Percentiles rank a stretch among this genome's conserved stretches.
phyloP scores from a whole-genome alignment of 148 eudicot genomes.

The Camellia japonica region DNA sequence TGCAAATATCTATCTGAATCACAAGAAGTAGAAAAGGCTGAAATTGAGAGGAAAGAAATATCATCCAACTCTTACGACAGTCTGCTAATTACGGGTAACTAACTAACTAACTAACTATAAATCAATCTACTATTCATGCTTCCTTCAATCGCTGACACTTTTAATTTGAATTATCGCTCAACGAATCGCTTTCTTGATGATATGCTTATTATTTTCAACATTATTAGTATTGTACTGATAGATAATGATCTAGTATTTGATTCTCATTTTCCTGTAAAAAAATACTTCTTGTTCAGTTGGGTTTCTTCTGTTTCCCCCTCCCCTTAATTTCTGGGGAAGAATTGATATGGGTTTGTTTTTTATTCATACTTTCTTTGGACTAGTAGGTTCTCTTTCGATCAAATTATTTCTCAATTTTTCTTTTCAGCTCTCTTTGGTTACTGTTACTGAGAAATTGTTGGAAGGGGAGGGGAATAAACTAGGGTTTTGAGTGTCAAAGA shows the following conservation, averaged over 20 bases:
- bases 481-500: not conserved
- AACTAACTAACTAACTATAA: not conserved
- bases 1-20: not conserved
- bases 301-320: not conserved
- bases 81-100: slow-evolving; percentile 8
- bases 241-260: not conserved
- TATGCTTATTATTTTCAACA: not conserved
- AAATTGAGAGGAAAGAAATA: not conserved
- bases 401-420: not conserved
- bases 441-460: not conserved
- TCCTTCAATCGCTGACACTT: not conserved
- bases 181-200: not conserved
- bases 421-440: slow-evolving; percentile 1
- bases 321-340: not conserved
- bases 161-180: not conserved
- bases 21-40: not conserved
- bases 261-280: not conserved
- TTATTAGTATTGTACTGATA: not conserved
- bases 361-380: not conserved
- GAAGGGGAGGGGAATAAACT: not conserved
- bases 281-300: not conserved
- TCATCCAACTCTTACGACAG: not conserved
- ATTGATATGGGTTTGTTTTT: not conserved
- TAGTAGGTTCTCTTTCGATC: not conserved
- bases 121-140: not conserved